Evolutionary conservation across 306 rosid species (phyloP).

Genomic region (Ochetophila trinervis): DNA sequence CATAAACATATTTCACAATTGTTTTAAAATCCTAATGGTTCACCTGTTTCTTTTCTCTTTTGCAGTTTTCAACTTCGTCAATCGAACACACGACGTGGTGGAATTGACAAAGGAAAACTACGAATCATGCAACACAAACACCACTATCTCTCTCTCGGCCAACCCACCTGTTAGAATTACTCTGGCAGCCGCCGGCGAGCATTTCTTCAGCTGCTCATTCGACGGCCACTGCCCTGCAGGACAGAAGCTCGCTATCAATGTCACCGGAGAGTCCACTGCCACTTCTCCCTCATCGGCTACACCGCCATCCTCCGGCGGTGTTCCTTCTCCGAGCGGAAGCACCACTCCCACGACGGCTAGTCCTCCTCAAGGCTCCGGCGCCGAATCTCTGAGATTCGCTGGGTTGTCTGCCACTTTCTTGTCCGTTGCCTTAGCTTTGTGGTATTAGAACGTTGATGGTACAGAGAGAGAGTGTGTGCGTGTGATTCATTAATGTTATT

Average conservation of each 20-base stretch:
- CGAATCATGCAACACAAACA: constrained; percentile 36
- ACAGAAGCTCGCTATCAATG: constrained; percentile 30
- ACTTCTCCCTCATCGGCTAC: constrained; percentile 12
- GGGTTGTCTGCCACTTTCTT: constrained; percentile 36
- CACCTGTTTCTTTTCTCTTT: not conserved
- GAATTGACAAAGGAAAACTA: constrained; percentile 49
- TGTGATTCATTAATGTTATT: constrained; percentile 15
- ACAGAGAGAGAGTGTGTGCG: constrained; percentile 4
- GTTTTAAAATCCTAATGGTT: not conserved
- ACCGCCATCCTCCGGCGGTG: constrained; percentile 18
- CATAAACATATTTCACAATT: too few relatives aligned
- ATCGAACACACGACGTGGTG: constrained; percentile 46
- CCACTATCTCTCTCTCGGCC: constrained; percentile 16
- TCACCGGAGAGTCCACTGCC: constrained; percentile 13
- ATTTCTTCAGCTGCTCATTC: constrained; percentile 15
- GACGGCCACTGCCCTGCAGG: constrained; percentile 20
- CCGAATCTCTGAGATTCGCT: constrained; percentile 29
- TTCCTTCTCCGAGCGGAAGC: constrained; percentile 21
- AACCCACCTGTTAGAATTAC: constrained; percentile 27
- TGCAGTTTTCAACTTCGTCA: constrained; percentile 55
- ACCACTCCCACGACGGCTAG: constrained; percentile 16
- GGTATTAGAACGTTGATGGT: constrained; percentile 31
- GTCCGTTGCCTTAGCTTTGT: constrained; percentile 39
- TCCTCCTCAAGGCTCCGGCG: constrained; percentile 31
- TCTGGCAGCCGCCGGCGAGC: constrained; percentile 15